These are phyloP conservation scores for Beauveria asiatica DNA, from an alignment of 2,329 filamentous ascomycete genomes.

Conservation along the genomic window DNA sequence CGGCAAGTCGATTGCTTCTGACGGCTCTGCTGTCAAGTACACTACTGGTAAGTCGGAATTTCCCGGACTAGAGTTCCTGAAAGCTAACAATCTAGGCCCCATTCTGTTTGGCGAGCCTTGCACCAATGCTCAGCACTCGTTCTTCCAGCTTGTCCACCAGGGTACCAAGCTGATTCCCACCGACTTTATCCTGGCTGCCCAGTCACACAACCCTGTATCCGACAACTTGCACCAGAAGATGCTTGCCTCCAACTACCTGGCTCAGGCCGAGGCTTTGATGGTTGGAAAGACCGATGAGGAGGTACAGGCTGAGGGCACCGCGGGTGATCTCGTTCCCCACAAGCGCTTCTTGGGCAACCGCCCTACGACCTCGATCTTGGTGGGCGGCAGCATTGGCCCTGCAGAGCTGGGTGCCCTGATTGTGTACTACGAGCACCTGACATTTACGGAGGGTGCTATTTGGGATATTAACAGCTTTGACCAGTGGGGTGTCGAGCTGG, in stretches of 20 bases:
- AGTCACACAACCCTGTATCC: slow-evolving; percentile 93
- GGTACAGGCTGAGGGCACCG: slow-evolving; percentile 65
- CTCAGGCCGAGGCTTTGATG: slow-evolving; percentile 83
- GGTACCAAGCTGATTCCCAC: slow-evolving; percentile 97
- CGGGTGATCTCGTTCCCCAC: slow-evolving; percentile 78
- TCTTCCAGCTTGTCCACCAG: slow-evolving; percentile 99
- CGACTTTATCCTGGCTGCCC: slow-evolving; percentile 93
- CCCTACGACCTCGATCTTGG: slow-evolving; percentile 88
- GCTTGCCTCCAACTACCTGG: slow-evolving; percentile 87
- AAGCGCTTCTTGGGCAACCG: slow-evolving; percentile 99
- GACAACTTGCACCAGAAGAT: slow-evolving; percentile 94
- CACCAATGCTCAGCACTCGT: slow-evolving; percentile 98
- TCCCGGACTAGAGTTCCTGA: not conserved
- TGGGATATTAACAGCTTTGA: slow-evolving; percentile 99
- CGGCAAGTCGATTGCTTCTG: slow-evolving; percentile 91
- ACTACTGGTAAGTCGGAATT: slow-evolving; percentile 55
- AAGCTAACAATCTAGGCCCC: slow-evolving; percentile 42
- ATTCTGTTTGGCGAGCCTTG: slow-evolving; percentile 97
- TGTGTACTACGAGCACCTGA: slow-evolving; percentile 97
- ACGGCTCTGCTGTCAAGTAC: slow-evolving; percentile 87
- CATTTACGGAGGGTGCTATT: slow-evolving; percentile 92
- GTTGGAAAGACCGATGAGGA: slow-evolving; percentile 78
- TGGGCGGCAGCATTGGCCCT: slow-evolving; percentile 85
- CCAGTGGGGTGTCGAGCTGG: slow-evolving; percentile 98
- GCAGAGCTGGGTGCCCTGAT: slow-evolving; percentile 90